These are phyloP conservation scores for Apiospora rasikravindrae DNA, from an alignment of 2,329 filamentous ascomycete genomes.

Conservation along the genomic window DNA sequence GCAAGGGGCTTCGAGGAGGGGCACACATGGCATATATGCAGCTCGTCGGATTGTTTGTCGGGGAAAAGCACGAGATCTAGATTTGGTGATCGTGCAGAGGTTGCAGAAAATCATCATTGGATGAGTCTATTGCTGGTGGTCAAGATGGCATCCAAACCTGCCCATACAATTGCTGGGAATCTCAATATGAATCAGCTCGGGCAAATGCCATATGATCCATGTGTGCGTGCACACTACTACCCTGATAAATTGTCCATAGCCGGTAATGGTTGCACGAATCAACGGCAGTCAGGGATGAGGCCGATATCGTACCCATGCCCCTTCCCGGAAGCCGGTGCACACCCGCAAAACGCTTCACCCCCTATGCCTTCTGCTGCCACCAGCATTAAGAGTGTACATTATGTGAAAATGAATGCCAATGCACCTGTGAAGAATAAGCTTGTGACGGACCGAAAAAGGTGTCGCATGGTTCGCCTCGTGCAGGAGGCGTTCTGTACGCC, in stretches of 20 bases:
- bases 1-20: slow-evolving; percentile 6
- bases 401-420: neutral
- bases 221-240: neutral
- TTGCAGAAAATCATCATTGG: neutral
- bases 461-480: neutral
- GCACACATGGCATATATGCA: neutral
- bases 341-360: neutral
- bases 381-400: no score
- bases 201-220: neutral
- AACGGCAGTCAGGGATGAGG: slow-evolving; percentile 12
- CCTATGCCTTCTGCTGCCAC: neutral
- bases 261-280: neutral
- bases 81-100: slow-evolving; percentile 10
- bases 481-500: neutral
- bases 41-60: slow-evolving; percentile 16
- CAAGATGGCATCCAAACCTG: neutral
- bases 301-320: slow-evolving; percentile 12
- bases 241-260: neutral
- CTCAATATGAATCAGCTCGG: neutral
- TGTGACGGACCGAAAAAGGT: neutral
- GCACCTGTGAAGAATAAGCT: neutral
- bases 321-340: neutral
- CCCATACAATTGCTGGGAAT: neutral
- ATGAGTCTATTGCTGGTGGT: neutral
- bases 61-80: neutral